These are phyloP conservation scores for Kodamaea plutei DNA, from an alignment of 1,139 yeast genomes.

Conservation along the genomic window DNA sequence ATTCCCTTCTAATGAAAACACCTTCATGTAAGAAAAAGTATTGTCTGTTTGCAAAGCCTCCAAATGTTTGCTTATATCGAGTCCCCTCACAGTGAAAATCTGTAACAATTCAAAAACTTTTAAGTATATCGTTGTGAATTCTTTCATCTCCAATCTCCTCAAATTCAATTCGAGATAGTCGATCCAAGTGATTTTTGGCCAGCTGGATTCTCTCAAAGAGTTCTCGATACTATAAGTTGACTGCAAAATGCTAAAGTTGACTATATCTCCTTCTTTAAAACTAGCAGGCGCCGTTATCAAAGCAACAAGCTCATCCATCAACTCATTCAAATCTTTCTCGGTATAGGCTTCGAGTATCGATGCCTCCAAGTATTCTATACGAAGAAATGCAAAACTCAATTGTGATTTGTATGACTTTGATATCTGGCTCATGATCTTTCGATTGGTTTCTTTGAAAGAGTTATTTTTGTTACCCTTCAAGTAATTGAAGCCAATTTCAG, in stretches of 20 bases:
- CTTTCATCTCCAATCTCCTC: slow-evolving; percentile 25
- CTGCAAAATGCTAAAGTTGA: slow-evolving; percentile 24
- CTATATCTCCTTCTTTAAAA: slow-evolving; percentile 16
- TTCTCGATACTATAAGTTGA: slow-evolving; percentile 30
- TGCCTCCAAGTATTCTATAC: slow-evolving; percentile 36
- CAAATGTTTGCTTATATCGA: neutral
- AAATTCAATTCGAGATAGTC: slow-evolving; percentile 28
- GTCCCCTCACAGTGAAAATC: neutral
- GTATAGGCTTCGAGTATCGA: slow-evolving; percentile 17
- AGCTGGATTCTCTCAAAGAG: slow-evolving; percentile 22
- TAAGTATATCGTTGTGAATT: slow-evolving; percentile 26
- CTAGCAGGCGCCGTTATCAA: slow-evolving; percentile 9
- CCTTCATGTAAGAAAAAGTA: slow-evolving; percentile 8
- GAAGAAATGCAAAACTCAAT: slow-evolving; percentile 25
- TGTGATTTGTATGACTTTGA: slow-evolving; percentile 18
- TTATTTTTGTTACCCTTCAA: slow-evolving; percentile 26
- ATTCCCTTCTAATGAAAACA: slow-evolving; percentile 4
- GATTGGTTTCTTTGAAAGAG: slow-evolving; percentile 27
- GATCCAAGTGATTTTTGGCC: slow-evolving; percentile 41
- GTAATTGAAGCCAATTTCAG: slow-evolving; percentile 26
- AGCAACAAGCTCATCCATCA: slow-evolving; percentile 13
- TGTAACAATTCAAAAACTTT: slow-evolving; percentile 30
- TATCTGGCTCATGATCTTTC: slow-evolving; percentile 29
- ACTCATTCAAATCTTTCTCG: slow-evolving; percentile 10
- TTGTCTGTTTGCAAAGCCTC: neutral